Evolutionary conservation across 805 yeast genomes (phyloP).

Genomic region (Lipomyces yamanashiensis): DNA sequence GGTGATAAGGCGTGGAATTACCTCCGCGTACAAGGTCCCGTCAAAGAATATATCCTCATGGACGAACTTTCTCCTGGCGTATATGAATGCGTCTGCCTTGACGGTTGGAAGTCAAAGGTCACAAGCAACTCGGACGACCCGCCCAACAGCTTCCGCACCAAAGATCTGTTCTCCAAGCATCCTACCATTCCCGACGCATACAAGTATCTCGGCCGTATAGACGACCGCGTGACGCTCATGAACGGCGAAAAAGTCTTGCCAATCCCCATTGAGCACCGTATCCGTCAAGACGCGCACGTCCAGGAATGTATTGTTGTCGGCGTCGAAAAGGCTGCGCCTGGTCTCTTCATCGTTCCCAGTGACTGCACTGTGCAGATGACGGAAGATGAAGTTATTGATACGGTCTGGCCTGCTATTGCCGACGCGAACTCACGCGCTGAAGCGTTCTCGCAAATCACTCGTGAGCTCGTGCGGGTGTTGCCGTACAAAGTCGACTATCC

Average conservation of each 20-base stretch:
- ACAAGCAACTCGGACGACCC: conserved; percentile 18
- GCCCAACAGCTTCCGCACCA: conserved; percentile 25
- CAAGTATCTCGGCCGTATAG: conserved; percentile 29
- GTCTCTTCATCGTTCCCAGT: conserved; percentile 21
- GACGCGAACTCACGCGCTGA: conserved; percentile 25
- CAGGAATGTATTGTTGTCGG: conserved; percentile 32
- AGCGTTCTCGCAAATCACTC: conserved; percentile 21
- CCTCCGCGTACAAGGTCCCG: conserved; percentile 3
- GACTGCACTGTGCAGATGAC: not conserved
- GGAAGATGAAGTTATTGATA: conserved; percentile 18
- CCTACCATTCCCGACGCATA: conserved; percentile 25
- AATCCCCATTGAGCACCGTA: conserved; percentile 29
- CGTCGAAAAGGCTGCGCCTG: conserved; percentile 23
- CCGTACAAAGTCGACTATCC: conserved; percentile 27
- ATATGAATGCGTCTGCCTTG: conserved; percentile 25
- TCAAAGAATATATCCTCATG: conserved; percentile 17
- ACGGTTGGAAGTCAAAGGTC: conserved; percentile 28
- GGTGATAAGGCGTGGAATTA: conserved; percentile 25
- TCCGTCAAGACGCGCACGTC: conserved; percentile 19
- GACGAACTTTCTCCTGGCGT: conserved; percentile 17
- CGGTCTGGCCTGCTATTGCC: conserved; percentile 24
- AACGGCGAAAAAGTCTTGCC: conserved; percentile 33
- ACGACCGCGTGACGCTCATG: conserved; percentile 27
- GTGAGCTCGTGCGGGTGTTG: conserved; percentile 20
- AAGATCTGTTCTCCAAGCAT: conserved; percentile 23